phyloP scores from a whole-genome alignment of 139 green algal genomes.

The Volvox reticuliferus region DNA sequence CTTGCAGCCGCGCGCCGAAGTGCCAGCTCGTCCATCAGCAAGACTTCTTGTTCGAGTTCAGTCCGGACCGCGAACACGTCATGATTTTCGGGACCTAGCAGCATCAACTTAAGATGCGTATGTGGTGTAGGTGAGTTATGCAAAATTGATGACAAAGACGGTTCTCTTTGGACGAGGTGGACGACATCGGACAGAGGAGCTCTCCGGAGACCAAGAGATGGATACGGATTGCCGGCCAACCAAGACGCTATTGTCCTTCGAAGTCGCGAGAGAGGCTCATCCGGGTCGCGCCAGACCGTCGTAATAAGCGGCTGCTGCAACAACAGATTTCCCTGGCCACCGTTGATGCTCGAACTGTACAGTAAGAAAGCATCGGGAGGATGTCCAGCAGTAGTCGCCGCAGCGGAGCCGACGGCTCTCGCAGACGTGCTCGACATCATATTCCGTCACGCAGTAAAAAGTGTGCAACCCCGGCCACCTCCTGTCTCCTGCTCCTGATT shows the following conservation, averaged over 20 bases:
- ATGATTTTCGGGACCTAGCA: background rate
- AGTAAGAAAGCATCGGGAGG: background rate
- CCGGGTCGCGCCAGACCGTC: background rate
- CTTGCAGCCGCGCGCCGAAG: background rate
- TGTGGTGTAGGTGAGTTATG: background rate
- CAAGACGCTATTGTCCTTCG: background rate
- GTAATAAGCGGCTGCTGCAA: background rate
- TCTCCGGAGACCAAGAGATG: background rate
- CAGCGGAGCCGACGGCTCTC: background rate
- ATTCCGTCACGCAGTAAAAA: background rate
- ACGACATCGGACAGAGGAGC: background rate
- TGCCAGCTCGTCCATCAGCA: conserved; percentile 18
- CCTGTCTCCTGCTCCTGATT: background rate
- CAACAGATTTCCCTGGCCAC: background rate
- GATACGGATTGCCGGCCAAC: conserved; percentile 4
- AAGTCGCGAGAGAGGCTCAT: background rate
- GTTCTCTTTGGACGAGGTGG: background rate
- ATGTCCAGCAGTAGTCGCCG: background rate
- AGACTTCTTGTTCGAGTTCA: background rate
- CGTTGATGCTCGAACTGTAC: background rate
- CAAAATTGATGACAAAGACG: background rate
- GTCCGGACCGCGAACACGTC: background rate
- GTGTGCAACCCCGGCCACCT: background rate
- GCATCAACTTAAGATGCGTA: background rate
- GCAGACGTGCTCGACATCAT: background rate